Conservation (phyloP, 495 filamentous ascomycete genomes). For the Neurospora africana region DNA sequence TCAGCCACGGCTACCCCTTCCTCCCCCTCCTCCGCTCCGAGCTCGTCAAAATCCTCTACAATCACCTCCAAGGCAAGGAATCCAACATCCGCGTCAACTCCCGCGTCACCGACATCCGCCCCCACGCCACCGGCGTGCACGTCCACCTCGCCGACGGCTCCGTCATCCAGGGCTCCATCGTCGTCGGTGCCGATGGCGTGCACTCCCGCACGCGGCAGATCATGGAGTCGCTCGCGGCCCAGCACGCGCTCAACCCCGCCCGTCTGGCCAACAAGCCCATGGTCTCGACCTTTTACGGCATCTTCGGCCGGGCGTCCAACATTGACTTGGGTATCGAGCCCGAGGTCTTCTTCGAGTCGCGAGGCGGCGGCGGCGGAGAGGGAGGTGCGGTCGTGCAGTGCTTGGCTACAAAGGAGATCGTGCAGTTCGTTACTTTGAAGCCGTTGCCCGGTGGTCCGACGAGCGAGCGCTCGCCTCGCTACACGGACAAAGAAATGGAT, state of each 20-base stretch:
- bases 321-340: background rate
- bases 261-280: background rate
- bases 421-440: background rate
- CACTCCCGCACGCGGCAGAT: conserved; percentile 31
- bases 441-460: background rate
- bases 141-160: conserved; percentile 30
- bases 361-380: background rate
- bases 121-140: conserved; percentile 12
- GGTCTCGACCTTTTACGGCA: background rate
- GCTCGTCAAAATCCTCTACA: conserved; percentile 26
- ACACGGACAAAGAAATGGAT: background rate
- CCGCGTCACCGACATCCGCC: conserved; percentile 17
- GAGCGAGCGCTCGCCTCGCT: background rate
- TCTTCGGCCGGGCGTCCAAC: background rate
- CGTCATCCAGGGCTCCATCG: conserved; percentile 29
- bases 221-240: conserved; percentile 25
- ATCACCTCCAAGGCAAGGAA: conserved; percentile 20
- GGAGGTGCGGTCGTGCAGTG: background rate
- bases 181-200: conserved; percentile 44
- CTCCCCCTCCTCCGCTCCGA: conserved; percentile 22
- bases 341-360: background rate
- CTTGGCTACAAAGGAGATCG: background rate
- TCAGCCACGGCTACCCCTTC: conserved; percentile 27
- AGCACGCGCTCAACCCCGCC: background rate
- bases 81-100: conserved; percentile 21